Evolutionary conservation across 2,329 filamentous ascomycete genomes (phyloP).

Genomic region (Penicillium sp.): DNA sequence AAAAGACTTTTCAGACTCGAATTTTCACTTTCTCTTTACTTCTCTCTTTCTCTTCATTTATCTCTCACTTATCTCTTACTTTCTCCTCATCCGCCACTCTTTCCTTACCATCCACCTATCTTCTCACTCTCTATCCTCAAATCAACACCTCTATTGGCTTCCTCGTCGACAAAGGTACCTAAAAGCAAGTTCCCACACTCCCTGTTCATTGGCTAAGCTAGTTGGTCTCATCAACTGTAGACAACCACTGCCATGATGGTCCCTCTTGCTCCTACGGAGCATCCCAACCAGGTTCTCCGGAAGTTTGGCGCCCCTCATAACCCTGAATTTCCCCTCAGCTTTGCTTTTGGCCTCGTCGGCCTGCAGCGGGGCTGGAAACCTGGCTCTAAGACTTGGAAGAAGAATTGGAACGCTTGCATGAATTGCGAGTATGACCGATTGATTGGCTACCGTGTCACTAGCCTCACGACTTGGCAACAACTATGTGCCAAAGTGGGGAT

Average conservation of each 20-base stretch:
- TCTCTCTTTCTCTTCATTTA: not conserved
- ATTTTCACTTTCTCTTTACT: no score
- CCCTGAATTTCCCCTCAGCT: constrained; percentile 8
- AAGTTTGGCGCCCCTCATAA: not conserved
- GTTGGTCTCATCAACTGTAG: not conserved
- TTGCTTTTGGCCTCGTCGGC: constrained; percentile 23
- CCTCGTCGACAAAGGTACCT: no score
- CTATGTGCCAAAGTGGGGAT: constrained; percentile 29
- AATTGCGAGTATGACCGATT: constrained; percentile 18
- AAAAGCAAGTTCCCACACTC: not conserved
- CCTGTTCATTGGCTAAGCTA: not conserved
- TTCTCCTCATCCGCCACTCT: not conserved
- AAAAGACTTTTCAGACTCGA: not conserved
- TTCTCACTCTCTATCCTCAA: not conserved
- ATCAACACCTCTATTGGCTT: no score
- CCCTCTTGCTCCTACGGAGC: no score
- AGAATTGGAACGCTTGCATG: constrained; percentile 24
- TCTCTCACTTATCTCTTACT: no score
- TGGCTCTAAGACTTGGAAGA: constrained; percentile 20
- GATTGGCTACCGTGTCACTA: constrained; percentile 8
- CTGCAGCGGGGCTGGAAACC: constrained; percentile 18
- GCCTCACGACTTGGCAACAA: constrained; percentile 21
- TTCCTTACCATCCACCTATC: not conserved
- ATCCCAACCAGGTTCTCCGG: not conserved
- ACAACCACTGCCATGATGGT: no score